A percentile compares a stretch with the other conserved stretches of the same genome.
phyloP scores from a whole-genome alignment of 495 filamentous ascomycete genomes.

The Niebla homalea region DNA sequence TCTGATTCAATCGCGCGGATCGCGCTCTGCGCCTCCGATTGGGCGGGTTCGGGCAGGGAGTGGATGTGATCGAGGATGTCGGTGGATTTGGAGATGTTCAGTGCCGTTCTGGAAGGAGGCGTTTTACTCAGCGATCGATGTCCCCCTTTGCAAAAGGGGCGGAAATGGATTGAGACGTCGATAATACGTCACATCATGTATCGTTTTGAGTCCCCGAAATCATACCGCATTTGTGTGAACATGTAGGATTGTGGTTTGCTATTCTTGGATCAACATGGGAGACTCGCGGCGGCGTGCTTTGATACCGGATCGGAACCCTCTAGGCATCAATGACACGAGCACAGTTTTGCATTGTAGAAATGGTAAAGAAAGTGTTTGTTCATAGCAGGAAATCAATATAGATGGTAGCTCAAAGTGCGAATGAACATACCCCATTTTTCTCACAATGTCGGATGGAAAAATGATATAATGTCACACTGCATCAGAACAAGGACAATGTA shows the following conservation, averaged over 20 bases:
- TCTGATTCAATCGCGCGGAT: slow-evolving; percentile 67
- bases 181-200: background rate
- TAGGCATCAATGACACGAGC: too few species aligned
- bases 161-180: background rate
- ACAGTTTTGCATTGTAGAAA: too few species aligned
- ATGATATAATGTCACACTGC: too few species aligned
- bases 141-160: background rate
- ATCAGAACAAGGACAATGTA: too few species aligned
- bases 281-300: too few species aligned
- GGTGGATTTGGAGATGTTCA: slow-evolving; percentile 50
- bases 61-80: slow-evolving; percentile 89
- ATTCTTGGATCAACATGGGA: background rate
- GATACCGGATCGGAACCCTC: too few species aligned
- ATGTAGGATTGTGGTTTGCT: slow-evolving; percentile 90
- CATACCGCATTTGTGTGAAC: slow-evolving; percentile 72
- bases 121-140: slow-evolving; percentile 5
- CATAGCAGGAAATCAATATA: too few species aligned
- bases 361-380: too few species aligned
- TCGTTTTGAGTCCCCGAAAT: slow-evolving; percentile 13
- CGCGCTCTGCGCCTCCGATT: slow-evolving; percentile 53
- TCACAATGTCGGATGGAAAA: background rate
- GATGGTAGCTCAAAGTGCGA: too few species aligned
- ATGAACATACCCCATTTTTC: background rate
- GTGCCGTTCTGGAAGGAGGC: slow-evolving; percentile 29
- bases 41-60: slow-evolving; percentile 44